Percentiles rank a stretch among this genome's conserved stretches.
phyloP scores from a whole-genome alignment of 257 asterid genomes.

The Primulina tabacum region DNA sequence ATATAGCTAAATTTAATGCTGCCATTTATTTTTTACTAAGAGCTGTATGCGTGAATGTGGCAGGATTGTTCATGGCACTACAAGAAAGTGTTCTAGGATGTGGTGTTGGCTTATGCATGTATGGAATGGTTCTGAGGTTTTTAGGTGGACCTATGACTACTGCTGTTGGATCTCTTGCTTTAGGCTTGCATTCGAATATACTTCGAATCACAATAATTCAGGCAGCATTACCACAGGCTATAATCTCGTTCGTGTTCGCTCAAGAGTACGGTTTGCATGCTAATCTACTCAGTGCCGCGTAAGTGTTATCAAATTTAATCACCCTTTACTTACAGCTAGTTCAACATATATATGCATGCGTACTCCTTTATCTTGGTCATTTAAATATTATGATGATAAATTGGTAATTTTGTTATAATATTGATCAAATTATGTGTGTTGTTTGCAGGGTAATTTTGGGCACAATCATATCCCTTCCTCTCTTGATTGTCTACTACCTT shows the following conservation, averaged over 20 bases:
- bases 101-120: conserved; percentile 40
- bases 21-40: not conserved
- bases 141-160: conserved; percentile 49
- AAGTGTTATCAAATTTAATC: conserved; percentile 23
- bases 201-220: conserved; percentile 41
- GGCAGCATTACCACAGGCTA: conserved; percentile 60
- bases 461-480: conserved; percentile 43
- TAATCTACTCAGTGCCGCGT: conserved; percentile 53
- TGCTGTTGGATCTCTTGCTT: conserved; percentile 41
- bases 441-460: conserved; percentile 59
- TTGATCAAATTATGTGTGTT: not conserved
- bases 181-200: conserved; percentile 50
- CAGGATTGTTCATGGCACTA: conserved; percentile 79
- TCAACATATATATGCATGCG: no score
- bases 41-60: not conserved
- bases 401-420: not conserved
- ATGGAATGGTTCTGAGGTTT: conserved; percentile 56
- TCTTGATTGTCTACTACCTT: conserved; percentile 39
- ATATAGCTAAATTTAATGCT: not conserved
- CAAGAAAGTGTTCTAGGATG: conserved; percentile 61
- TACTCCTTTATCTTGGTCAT: not conserved
- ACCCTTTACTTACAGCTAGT: no score
- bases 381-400: not conserved
- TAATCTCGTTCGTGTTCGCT: conserved; percentile 49
- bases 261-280: conserved; percentile 60